A percentile compares a stretch with the other conserved stretches of the same genome.
phyloP scores from a whole-genome alignment of 495 filamentous ascomycete species.

The Penicillium canariense region DNA sequence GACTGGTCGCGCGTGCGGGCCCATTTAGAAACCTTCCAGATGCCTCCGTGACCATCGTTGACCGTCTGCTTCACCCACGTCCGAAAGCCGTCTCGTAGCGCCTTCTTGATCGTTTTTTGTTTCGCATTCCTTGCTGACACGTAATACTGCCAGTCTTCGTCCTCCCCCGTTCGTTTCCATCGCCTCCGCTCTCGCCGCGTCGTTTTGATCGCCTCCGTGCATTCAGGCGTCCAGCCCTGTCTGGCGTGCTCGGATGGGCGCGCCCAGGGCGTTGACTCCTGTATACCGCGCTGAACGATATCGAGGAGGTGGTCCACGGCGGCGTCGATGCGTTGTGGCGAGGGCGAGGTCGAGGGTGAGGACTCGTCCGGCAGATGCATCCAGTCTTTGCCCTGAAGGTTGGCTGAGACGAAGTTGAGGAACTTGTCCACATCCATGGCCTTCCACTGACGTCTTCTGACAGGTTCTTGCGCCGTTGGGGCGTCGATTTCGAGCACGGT shows the following conservation, averaged over 20 bases:
- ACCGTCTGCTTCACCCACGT: not conserved
- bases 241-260: conserved; percentile 5
- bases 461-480: not conserved
- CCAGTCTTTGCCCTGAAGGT: no score
- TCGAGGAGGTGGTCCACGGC: not conserved
- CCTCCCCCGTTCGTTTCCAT: not conserved
- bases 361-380: not conserved
- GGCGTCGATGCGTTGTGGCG: not conserved
- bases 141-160: not conserved
- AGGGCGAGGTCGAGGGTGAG: no score
- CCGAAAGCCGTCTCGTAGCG: no score
- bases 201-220: conserved; percentile 4
- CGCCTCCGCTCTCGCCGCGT: not conserved
- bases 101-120: not conserved
- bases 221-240: conserved; percentile 10
- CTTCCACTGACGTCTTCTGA: not conserved
- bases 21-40: no score
- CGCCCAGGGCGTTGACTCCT: no score
- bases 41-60: conserved; percentile 5
- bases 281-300: not conserved
- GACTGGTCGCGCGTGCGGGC: conserved; percentile 1
- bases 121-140: not conserved
- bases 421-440: not conserved
- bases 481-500: not conserved
- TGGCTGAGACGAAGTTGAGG: no score